Conservation (phyloP, 1,284 basidiomycete genomes). For the Boletus sp. region DNA sequence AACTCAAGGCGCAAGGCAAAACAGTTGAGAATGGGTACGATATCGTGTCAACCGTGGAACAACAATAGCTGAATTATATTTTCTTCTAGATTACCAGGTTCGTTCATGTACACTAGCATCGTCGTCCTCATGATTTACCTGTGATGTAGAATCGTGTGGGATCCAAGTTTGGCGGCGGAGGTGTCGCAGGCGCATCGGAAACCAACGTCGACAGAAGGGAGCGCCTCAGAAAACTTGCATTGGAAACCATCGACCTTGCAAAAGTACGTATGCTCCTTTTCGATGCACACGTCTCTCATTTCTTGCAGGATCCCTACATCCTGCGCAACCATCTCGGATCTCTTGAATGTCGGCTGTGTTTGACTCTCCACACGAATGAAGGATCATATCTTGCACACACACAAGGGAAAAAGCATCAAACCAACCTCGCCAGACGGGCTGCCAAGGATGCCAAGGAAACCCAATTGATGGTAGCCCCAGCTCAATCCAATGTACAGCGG, state of each 20-base stretch:
- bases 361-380: slow-evolving; percentile 98
- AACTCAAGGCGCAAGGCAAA: background rate
- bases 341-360: slow-evolving; percentile 95
- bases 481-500: slow-evolving; percentile 72
- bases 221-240: slow-evolving; percentile 88
- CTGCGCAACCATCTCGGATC: slow-evolving; percentile 97
- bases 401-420: slow-evolving; percentile 99
- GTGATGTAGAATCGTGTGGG: slow-evolving; percentile 80
- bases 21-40: slow-evolving; percentile 25
- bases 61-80: slow-evolving; percentile 6
- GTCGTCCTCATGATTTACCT: background rate
- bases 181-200: slow-evolving; percentile 89
- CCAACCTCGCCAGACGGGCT: slow-evolving; percentile 93
- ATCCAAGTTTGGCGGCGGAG: slow-evolving; percentile 93
- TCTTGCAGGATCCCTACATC: slow-evolving; percentile 89
- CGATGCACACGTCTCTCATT: slow-evolving; percentile 4
- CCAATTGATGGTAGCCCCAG: slow-evolving; percentile 78
- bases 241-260: slow-evolving; percentile 94
- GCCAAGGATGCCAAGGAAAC: slow-evolving; percentile 94
- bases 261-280: slow-evolving; percentile 51
- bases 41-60: background rate
- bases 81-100: slow-evolving; percentile 45
- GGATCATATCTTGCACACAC: slow-evolving; percentile 99
- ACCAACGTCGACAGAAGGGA: slow-evolving; percentile 95
- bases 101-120: background rate